Evolutionary conservation across 2,329 filamentous ascomycete genomes (phyloP), one percentile per base, ranked within the genome.

Genomic region (Pseudogymnoascus sp.): DNA sequence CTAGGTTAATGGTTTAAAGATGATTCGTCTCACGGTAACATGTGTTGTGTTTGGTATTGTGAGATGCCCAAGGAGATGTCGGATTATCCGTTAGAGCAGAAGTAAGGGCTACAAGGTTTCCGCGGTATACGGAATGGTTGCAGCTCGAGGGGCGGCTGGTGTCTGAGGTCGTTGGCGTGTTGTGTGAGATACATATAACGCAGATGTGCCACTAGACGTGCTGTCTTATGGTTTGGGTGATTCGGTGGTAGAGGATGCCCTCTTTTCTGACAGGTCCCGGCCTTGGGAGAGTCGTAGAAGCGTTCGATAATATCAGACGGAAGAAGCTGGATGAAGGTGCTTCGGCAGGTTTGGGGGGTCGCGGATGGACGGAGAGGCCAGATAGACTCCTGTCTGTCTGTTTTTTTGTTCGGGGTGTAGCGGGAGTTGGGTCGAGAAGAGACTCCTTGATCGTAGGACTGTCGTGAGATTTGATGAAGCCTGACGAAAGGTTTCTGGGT

Each of bases 61-160:
- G 62, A 38, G 63, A 65, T 61, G 35, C 41, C 41, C 43, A 53
- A 61, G 50, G 40, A 61, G 31, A 61, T 53, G 31, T 31, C 28
- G 40, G 69, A 81, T 93, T 92, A 97, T 84, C 93, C 93, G 90
- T 95, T 93, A 74, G 90, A 92, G 81, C 87, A 89, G 79, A 91
- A 89, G 80, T 92, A 87, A 78, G 86, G 86, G 83, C 89, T 93
- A 89, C 90, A 91, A 84, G 88, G 90, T 87, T 90, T 96, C 85
- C 90, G 88, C 87, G 88, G 84, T 89, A 90, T 92, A 86, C 91
- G 91, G 90, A 96, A 96, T 85, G 89, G 84, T 86, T 93, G 91
- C 90, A 96, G 91, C 90, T 91, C 91, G 84, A 91, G 87, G 84
- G 91, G 91, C 85, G 88, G 88, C 82, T 89, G 87, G 88, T 93